Conservation (phyloP, 108 stramenopile genomes). For the Nannochloropsis granulata region DNA sequence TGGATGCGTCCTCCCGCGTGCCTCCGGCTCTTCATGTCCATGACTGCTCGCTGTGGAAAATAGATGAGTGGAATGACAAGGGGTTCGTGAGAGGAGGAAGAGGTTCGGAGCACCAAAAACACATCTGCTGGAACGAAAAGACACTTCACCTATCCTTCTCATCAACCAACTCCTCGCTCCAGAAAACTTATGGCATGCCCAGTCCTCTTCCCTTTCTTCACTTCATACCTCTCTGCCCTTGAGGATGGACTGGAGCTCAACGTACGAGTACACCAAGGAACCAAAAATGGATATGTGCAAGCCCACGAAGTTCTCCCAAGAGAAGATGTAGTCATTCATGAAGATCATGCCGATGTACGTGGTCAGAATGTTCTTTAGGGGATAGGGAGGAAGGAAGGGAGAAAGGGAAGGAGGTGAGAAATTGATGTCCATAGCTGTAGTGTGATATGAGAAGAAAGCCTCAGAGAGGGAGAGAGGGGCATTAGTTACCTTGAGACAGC, state of each 20-base stretch:
- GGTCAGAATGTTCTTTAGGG: slow-evolving; percentile 16
- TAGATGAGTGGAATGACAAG: too few relatives aligned
- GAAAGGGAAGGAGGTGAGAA: not conserved
- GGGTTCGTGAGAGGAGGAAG: too few relatives aligned
- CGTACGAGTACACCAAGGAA: slow-evolving; percentile 20
- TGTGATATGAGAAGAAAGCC: not conserved
- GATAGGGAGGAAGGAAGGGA: not conserved
- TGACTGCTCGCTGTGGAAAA: not conserved
- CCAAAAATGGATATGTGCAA: slow-evolving; percentile 27
- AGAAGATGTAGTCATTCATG: slow-evolving; percentile 26
- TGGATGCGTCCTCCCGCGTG: not conserved
- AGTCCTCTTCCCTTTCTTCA: too few relatives aligned
- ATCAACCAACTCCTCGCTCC: too few relatives aligned
- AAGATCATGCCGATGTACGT: slow-evolving; percentile 34
- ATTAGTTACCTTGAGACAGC: slow-evolving; percentile 2
- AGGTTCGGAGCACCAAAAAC: too few relatives aligned
- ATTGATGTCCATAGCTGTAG: too few relatives aligned
- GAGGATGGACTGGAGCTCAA: slow-evolving; percentile 5
- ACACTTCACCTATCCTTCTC: too few relatives aligned
- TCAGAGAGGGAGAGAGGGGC: not conserved
- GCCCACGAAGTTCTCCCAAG: slow-evolving; percentile 22
- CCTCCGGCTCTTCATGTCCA: not conserved
- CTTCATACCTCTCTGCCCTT: not conserved
- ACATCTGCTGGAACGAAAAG: too few relatives aligned
- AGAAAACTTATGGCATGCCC: too few relatives aligned